Conservation (phyloP, 768 basidiomycete genomes). For the Boletus patriciae region DNA sequence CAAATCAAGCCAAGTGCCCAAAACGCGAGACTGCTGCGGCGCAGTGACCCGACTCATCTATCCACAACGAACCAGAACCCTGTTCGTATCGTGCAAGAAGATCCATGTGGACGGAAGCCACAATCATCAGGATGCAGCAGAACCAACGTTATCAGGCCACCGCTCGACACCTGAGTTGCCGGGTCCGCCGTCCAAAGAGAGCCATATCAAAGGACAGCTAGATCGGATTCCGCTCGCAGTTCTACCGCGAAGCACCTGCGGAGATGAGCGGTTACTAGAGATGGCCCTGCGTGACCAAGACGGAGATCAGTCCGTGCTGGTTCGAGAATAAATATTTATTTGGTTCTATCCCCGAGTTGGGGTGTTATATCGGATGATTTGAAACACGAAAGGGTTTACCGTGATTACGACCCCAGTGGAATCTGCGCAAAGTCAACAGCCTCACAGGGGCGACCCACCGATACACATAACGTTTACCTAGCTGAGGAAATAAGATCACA, state of each 20-base stretch:
- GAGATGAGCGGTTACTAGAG: conserved; percentile 9
- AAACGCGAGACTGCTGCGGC: background rate
- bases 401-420: background rate
- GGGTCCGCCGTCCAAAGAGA: background rate
- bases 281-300: background rate
- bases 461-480: background rate
- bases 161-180: conserved; percentile 7
- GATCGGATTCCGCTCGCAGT: conserved; percentile 1
- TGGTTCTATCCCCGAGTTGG: background rate
- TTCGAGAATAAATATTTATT: background rate
- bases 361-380: background rate
- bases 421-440: conserved; percentile 4
- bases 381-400: background rate
- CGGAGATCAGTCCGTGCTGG: conserved; percentile 10
- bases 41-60: background rate
- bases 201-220: background rate
- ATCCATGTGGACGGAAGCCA: background rate
- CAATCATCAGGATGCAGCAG: background rate
- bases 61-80: background rate
- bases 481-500: background rate
- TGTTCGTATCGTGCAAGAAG: conserved; percentile 1
- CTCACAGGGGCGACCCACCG: background rate
- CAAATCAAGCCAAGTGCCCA: background rate
- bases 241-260: conserved; percentile 26
- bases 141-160: background rate